phyloP scores from a whole-genome alignment of 257 asterid species.

The Salvia hispanica region DNA sequence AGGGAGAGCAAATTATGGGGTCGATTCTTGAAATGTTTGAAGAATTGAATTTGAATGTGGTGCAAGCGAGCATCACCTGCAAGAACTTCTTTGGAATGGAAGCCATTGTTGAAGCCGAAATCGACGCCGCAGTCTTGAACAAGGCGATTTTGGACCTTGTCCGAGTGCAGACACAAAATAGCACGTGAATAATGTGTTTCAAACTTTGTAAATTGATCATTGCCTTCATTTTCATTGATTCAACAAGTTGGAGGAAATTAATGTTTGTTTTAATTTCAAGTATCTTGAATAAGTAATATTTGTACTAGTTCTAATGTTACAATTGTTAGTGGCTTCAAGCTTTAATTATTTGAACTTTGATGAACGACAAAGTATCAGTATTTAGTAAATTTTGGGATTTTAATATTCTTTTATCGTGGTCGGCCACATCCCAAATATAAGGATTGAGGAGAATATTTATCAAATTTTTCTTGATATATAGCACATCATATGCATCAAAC shows the following conservation, averaged over 20 bases:
- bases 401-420: no score
- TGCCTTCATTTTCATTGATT: background rate
- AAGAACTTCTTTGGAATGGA: conserved; percentile 61
- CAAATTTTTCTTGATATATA: no score
- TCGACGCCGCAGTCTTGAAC: conserved; percentile 44
- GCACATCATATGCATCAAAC: no score
- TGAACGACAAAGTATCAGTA: background rate
- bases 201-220: background rate
- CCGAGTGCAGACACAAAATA: conserved; percentile 27
- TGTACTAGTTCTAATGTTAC: background rate
- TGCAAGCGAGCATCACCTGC: conserved; percentile 51
- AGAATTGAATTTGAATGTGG: conserved; percentile 48
- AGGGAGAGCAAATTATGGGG: conserved; percentile 46
- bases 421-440: no score
- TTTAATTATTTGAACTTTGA: background rate
- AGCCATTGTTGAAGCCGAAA: conserved; percentile 58
- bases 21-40: conserved; percentile 65
- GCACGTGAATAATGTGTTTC: background rate
- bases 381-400: no score
- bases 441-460: no score
- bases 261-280: no score
- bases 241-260: background rate
- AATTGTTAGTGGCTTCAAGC: no score
- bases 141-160: conserved; percentile 47
- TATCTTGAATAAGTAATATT: background rate